Evolutionary conservation across 768 basidiomycete genomes (phyloP).

Genomic region (Neoboletus brunneissimus): DNA sequence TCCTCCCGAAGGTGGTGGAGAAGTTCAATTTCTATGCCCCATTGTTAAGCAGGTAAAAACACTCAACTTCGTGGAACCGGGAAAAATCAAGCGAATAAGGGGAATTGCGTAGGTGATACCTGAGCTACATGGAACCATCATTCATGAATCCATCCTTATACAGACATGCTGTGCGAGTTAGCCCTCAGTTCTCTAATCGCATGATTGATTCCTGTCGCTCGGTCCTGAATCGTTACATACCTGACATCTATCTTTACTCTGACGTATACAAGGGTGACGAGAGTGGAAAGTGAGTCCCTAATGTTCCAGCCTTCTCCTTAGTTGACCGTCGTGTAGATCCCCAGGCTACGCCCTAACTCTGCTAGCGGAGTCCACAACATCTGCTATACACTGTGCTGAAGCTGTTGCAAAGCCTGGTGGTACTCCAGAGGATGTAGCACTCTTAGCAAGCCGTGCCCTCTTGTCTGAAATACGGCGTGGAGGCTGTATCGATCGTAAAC

Average conservation of each 20-base stretch:
- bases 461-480: constrained; percentile 76
- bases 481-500: constrained; percentile 88
- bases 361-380: constrained; percentile 89
- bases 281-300: constrained; percentile 79
- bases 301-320: neutral
- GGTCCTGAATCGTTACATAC: constrained; percentile 92
- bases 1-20: constrained; percentile 87
- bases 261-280: constrained; percentile 98
- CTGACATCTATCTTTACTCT: constrained; percentile 97
- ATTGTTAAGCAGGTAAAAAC: constrained; percentile 89
- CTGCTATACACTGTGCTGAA: constrained; percentile 84
- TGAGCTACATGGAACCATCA: neutral
- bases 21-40: constrained; percentile 91
- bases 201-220: constrained; percentile 96
- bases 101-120: constrained; percentile 79
- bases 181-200: constrained; percentile 94
- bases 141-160: neutral
- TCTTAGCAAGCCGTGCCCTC: constrained; percentile 74
- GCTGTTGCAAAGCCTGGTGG: constrained; percentile 78
- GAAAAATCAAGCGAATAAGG: constrained; percentile 90
- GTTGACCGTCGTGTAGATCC: constrained; percentile 52
- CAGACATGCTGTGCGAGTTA: constrained; percentile 95
- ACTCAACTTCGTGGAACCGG: constrained; percentile 86
- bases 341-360: constrained; percentile 93
- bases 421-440: constrained; percentile 90